These are phyloP conservation scores for Verticillium dahliae DNA, from an alignment of 2,329 filamentous ascomycete species.

Conservation along the genomic window DNA sequence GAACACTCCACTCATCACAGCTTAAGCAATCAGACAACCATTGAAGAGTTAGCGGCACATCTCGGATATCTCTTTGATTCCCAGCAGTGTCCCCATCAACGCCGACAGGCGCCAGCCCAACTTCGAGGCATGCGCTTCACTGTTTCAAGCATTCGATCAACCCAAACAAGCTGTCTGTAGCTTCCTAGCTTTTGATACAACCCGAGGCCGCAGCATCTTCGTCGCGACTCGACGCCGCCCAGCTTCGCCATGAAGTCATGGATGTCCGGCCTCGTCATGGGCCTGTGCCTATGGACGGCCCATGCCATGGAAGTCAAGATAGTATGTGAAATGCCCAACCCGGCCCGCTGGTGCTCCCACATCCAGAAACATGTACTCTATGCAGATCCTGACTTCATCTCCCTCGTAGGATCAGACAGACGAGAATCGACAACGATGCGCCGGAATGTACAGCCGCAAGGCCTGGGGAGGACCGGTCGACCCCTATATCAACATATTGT, in stretches of 20 bases:
- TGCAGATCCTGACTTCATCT: neutral
- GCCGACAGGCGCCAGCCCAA: neutral
- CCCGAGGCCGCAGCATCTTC: neutral
- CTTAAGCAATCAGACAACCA: too few species aligned
- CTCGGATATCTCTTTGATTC: neutral
- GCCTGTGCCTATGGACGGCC: constrained; percentile 46
- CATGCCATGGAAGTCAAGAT: constrained; percentile 52
- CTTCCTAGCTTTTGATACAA: neutral
- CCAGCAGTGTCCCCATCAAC: neutral
- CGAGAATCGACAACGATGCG: constrained; percentile 74
- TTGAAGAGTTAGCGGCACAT: too few species aligned
- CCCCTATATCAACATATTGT: constrained; percentile 83
- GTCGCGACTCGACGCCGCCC: neutral
- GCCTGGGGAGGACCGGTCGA: constrained; percentile 84
- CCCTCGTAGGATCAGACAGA: constrained; percentile 62
- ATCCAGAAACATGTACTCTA: neutral
- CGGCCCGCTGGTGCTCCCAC: neutral
- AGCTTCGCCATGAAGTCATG: constrained; percentile 47
- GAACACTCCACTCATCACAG: neutral
- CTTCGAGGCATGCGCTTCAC: neutral
- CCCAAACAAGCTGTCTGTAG: neutral
- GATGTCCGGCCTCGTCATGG: constrained; percentile 43
- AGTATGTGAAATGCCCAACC: constrained; percentile 30
- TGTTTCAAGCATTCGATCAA: neutral
- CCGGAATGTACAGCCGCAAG: constrained; percentile 83